phyloP scores from a whole-genome alignment of 2,329 filamentous ascomycete genomes.

The Botrytis hyacinthi region DNA sequence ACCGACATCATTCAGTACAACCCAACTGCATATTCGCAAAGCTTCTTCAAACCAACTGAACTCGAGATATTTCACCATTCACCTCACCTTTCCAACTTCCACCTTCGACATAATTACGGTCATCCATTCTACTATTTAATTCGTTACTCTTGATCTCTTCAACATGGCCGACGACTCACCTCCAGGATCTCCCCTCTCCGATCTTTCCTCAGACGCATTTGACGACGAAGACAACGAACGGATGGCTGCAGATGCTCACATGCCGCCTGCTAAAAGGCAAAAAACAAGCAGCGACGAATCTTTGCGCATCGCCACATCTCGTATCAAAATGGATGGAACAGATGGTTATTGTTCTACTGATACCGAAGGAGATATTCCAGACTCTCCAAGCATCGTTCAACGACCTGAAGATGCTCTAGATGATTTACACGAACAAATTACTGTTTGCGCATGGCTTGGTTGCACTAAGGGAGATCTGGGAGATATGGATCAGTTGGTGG shows the following conservation, averaged over 20 bases:
- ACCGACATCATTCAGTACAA: neutral
- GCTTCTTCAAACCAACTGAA: neutral
- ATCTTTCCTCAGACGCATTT: slow-evolving; percentile 61
- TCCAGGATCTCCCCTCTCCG: slow-evolving; percentile 59
- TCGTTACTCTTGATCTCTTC: neutral
- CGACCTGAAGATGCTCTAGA: slow-evolving; percentile 62
- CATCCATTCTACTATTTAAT: neutral
- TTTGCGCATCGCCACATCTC: slow-evolving; percentile 32
- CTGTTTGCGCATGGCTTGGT: slow-evolving; percentile 74
- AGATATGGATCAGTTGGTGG: slow-evolving; percentile 79
- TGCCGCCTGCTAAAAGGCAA: slow-evolving; percentile 39
- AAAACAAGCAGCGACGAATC: slow-evolving; percentile 29
- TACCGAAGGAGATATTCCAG: slow-evolving; percentile 80
- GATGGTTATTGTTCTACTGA: slow-evolving; percentile 74
- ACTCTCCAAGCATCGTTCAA: slow-evolving; percentile 61
- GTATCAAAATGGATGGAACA: slow-evolving; percentile 36
- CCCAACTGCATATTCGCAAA: slow-evolving; percentile 3
- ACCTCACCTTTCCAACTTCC: neutral
- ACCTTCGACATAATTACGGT: neutral
- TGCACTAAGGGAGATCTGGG: slow-evolving; percentile 68
- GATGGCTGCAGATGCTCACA: slow-evolving; percentile 44
- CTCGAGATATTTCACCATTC: neutral
- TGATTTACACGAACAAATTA: slow-evolving; percentile 75
- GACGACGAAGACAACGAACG: slow-evolving; percentile 54
- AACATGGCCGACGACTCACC: slow-evolving; percentile 53